phyloP scores from a whole-genome alignment of 2,329 filamentous ascomycete species.

The Fusarium lateritium region DNA sequence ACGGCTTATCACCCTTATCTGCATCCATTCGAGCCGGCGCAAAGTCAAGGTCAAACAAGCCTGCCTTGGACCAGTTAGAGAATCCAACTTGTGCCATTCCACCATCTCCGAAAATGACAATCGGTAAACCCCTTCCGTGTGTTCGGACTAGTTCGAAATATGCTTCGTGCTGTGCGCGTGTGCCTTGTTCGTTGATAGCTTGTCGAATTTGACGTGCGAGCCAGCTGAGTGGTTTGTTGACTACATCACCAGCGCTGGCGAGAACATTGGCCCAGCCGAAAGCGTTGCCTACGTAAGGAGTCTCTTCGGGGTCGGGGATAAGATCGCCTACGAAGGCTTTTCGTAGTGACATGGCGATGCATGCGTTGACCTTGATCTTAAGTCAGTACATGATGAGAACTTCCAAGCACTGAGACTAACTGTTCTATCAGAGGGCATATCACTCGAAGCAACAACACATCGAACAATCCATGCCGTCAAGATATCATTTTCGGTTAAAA shows the following conservation, averaged over 20 bases:
- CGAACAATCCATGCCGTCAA: constrained; percentile 24
- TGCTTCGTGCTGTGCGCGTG: constrained; percentile 14
- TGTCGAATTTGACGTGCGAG: constrained; percentile 8
- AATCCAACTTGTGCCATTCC: constrained; percentile 12
- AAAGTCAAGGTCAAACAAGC: constrained; percentile 32
- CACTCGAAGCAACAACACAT: constrained; percentile 16
- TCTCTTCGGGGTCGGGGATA: background rate
- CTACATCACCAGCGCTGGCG: background rate
- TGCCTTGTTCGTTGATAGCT: constrained; percentile 17
- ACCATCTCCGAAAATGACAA: background rate
- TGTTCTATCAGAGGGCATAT: constrained; percentile 8
- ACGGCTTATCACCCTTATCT: background rate
- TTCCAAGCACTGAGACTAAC: background rate
- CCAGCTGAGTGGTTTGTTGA: constrained; percentile 9
- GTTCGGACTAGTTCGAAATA: background rate
- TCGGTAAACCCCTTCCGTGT: background rate
- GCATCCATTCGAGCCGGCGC: background rate
- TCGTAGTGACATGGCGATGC: constrained; percentile 25
- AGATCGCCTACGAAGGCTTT: constrained; percentile 8
- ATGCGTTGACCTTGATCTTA: background rate
- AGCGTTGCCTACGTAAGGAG: constrained; percentile 21
- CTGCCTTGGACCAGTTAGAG: constrained; percentile 33
- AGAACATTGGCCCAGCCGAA: constrained; percentile 22
- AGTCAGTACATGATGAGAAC: background rate
- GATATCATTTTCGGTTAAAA: constrained; percentile 28